These are phyloP conservation scores for Podochytrium sp. DNA, from an alignment of 192 early-diverging fungal genomes.

Conservation along the genomic window DNA sequence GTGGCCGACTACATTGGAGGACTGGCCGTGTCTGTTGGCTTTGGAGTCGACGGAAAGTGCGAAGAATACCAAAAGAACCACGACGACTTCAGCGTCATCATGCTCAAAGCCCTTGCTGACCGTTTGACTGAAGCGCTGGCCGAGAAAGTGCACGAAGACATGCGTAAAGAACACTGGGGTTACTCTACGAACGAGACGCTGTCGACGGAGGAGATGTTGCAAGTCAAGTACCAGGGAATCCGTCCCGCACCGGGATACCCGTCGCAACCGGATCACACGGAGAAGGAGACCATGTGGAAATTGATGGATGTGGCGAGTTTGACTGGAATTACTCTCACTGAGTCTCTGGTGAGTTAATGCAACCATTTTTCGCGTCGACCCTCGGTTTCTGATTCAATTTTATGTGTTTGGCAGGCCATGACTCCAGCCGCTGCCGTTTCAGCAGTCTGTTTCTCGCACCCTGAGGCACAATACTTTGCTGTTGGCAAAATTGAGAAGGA, in stretches of 20 bases:
- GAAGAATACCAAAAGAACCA: constrained; percentile 76
- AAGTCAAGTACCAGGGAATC: constrained; percentile 94
- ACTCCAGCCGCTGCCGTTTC: constrained; percentile 88
- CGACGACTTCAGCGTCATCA: constrained; percentile 92
- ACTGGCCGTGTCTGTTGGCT: constrained; percentile 88
- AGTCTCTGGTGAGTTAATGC: constrained; percentile 64
- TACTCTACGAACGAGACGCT: constrained; percentile 81
- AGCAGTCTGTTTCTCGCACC: constrained; percentile 76
- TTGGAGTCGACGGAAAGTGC: constrained; percentile 88
- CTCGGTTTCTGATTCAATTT: neutral
- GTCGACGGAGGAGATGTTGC: constrained; percentile 78
- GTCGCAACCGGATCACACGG: constrained; percentile 93
- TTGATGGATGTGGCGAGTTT: constrained; percentile 76
- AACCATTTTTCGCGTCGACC: no score
- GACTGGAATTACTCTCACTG: constrained; percentile 89
- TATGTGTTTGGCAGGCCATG: constrained; percentile 89
- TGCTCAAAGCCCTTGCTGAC: constrained; percentile 95
- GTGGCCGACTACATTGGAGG: constrained; percentile 87
- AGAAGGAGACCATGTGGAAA: constrained; percentile 93
- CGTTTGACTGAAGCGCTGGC: constrained; percentile 92
- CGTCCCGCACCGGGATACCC: constrained; percentile 95
- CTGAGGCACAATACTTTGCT: constrained; percentile 87
- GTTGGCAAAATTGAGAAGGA: constrained; percentile 94
- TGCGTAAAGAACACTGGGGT: constrained; percentile 89
- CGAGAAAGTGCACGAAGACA: constrained; percentile 86